These are phyloP conservation scores for Lasiosphaeria miniovina DNA, from an alignment of 495 filamentous ascomycete genomes.

Conservation along the genomic window DNA sequence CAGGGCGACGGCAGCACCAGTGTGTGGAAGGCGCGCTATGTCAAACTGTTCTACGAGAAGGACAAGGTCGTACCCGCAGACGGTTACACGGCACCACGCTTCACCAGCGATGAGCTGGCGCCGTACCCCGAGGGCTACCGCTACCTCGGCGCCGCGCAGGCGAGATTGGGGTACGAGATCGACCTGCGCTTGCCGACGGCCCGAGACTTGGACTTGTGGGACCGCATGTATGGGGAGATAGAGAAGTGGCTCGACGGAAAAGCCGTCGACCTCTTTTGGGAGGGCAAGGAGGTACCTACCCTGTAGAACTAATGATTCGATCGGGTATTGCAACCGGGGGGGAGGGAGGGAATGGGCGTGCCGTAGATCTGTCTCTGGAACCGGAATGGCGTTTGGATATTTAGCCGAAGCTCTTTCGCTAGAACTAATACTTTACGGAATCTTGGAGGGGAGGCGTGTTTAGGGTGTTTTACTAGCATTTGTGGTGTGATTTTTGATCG, in stretches of 20 bases:
- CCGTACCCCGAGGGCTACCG: slow-evolving; percentile 55
- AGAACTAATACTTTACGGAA: no score
- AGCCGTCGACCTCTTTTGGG: slow-evolving; percentile 31
- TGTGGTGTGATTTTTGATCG: no score
- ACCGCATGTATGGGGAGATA: slow-evolving; percentile 45
- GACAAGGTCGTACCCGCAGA: slow-evolving; percentile 61
- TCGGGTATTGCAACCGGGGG: no score
- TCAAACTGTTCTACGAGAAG: slow-evolving; percentile 67
- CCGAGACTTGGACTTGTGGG: slow-evolving; percentile 27
- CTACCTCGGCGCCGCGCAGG: slow-evolving; percentile 51
- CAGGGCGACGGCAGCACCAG: slow-evolving; percentile 21
- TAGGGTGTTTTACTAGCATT: no score
- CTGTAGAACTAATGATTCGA: no score
- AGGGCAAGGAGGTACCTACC: neutral
- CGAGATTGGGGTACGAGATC: slow-evolving; percentile 42
- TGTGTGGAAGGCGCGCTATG: slow-evolving; percentile 58
- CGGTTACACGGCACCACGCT: slow-evolving; percentile 46
- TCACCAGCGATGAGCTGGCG: slow-evolving; percentile 48
- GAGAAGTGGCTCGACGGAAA: slow-evolving; percentile 44
- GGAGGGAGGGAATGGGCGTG: no score
- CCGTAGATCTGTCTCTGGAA: no score
- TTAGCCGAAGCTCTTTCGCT: no score
- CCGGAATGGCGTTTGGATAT: no score
- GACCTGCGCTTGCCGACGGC: slow-evolving; percentile 40
- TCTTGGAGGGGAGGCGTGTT: no score